Evolutionary conservation across 1,284 basidiomycete genomes (phyloP).

Genomic region (Lentinus polychrous): DNA sequence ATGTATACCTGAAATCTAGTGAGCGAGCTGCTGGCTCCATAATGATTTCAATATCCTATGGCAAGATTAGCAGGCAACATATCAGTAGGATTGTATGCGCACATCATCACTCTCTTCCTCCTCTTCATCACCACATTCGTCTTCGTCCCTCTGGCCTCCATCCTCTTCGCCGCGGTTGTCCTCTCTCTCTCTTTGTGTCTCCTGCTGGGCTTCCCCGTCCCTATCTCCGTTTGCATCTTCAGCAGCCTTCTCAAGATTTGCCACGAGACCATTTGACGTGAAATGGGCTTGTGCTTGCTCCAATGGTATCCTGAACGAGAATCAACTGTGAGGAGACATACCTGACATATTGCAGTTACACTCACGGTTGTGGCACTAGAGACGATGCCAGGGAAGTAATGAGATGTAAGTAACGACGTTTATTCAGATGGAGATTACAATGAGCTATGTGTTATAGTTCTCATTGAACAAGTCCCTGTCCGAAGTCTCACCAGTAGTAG

Average conservation of each 20-base stretch:
- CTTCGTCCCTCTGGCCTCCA: constrained; percentile 27
- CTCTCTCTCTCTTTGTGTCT: not conserved
- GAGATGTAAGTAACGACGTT: constrained; percentile 6
- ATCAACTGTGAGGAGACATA: not conserved
- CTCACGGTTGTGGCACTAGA: constrained; percentile 53
- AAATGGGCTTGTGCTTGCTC: constrained; percentile 32
- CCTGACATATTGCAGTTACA: constrained; percentile 9
- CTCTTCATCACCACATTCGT: constrained; percentile 29
- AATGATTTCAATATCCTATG: constrained; percentile 73
- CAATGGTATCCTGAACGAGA: constrained; percentile 33
- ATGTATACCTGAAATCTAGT: constrained; percentile 61
- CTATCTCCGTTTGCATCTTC: constrained; percentile 21
- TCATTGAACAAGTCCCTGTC: not conserved
- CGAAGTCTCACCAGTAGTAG: constrained; percentile 37
- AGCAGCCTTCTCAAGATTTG: constrained; percentile 38
- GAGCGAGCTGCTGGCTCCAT: constrained; percentile 66
- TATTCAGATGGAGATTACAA: not conserved
- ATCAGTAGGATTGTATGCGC: constrained; percentile 14
- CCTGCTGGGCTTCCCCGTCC: not conserved
- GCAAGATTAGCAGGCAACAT: constrained; percentile 3
- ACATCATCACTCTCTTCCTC: constrained; percentile 41
- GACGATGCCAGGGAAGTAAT: constrained; percentile 26
- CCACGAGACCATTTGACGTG: constrained; percentile 38
- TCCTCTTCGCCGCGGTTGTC: constrained; percentile 20
- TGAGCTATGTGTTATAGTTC: constrained; percentile 9